These are phyloP conservation scores for Harringtonia lauricola DNA, from an alignment of 2,329 filamentous ascomycete species.

Conservation along the genomic window DNA sequence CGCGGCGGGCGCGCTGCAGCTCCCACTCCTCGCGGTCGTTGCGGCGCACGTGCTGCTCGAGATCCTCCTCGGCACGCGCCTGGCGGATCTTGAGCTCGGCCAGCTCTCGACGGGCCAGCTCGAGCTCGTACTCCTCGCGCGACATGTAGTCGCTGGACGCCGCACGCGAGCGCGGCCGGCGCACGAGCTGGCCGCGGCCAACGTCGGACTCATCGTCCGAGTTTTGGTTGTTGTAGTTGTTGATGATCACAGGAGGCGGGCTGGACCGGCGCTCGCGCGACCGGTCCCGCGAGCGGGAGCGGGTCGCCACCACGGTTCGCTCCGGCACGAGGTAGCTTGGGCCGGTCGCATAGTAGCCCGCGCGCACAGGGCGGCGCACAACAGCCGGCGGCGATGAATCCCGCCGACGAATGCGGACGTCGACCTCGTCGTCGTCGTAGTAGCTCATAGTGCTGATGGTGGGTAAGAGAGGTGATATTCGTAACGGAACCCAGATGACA, in stretches of 20 bases:
- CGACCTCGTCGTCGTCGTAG: constrained; percentile 43
- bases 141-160: constrained; percentile 21
- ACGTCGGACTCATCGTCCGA: constrained; percentile 29
- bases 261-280: constrained; percentile 35
- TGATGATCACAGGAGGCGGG: constrained; percentile 44
- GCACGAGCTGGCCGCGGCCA: constrained; percentile 8
- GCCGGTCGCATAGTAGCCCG: constrained; percentile 28
- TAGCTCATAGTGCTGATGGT: constrained; percentile 11
- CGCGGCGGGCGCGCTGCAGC: constrained; percentile 22
- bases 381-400: constrained; percentile 21
- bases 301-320: constrained; percentile 32
- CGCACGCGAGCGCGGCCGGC: constrained; percentile 16
- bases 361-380: constrained; percentile 9
- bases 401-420: constrained; percentile 34
- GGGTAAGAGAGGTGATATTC: not conserved
- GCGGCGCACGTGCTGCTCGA: constrained; percentile 35
- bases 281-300: constrained; percentile 16
- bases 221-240: constrained; percentile 34
- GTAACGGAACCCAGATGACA: too few relatives aligned
- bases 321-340: constrained; percentile 33
- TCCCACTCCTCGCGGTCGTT: constrained; percentile 34
- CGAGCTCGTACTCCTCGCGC: constrained; percentile 28
- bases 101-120: constrained; percentile 29
- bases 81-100: constrained; percentile 30
- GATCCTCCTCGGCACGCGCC: constrained; percentile 30